These are phyloP conservation scores for Isatis lusitanica DNA, from an alignment of 441 rosid genomes.

Conservation along the genomic window DNA sequence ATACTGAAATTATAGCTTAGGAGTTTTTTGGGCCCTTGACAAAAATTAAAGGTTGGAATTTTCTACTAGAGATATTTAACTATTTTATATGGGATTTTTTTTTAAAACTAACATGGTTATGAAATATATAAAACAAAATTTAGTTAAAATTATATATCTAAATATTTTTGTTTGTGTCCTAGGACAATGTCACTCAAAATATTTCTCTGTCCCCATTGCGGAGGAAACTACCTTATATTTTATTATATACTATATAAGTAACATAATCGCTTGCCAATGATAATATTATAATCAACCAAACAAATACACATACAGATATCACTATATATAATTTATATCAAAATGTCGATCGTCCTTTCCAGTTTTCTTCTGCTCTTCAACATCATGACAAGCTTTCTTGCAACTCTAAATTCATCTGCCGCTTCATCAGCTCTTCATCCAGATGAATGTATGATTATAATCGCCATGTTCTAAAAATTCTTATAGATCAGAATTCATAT, in stretches of 20 bases:
- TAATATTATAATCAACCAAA: background rate
- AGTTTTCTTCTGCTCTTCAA: background rate
- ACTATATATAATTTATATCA: background rate
- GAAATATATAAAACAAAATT: too few species aligned
- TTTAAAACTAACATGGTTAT: too few species aligned
- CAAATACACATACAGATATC: background rate
- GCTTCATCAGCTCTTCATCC: conserved; percentile 1
- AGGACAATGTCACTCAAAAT: too few species aligned
- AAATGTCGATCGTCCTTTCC: background rate
- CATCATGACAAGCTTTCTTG: conserved; percentile 10
- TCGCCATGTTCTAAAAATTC: background rate
- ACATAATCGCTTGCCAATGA: background rate
- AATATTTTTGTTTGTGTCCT: too few species aligned
- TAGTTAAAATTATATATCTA: too few species aligned
- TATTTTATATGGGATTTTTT: too few species aligned
- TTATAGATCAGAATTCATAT: background rate
- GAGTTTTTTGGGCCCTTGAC: too few species aligned
- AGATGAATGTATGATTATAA: conserved; percentile 24
- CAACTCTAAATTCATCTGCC: background rate
- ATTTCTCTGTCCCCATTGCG: too few species aligned
- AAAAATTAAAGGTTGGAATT: too few species aligned
- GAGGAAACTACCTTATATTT: too few species aligned
- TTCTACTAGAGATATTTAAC: too few species aligned
- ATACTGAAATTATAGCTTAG: too few species aligned
- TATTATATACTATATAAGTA: background rate